Evolutionary conservation across 2,329 filamentous ascomycete genomes (phyloP).

Genomic region (Pseudogymnoascus sp.): DNA sequence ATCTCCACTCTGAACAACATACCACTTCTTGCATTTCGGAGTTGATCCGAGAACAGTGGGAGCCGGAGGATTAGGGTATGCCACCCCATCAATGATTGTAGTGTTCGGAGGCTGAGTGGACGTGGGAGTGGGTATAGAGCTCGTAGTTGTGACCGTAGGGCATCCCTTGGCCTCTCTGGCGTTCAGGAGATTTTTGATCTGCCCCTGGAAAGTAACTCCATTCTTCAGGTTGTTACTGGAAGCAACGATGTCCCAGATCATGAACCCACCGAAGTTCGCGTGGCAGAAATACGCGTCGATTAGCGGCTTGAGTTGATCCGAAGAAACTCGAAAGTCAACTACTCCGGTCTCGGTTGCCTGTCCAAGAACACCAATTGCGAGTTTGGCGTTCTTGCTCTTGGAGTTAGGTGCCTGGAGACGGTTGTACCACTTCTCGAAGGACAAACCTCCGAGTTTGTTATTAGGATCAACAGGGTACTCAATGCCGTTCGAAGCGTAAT

Average conservation of each 20-base stretch:
- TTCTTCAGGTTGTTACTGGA: slow-evolving; percentile 17
- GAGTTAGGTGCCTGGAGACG: slow-evolving; percentile 13
- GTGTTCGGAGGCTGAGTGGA: neutral
- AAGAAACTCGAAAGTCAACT: slow-evolving; percentile 10
- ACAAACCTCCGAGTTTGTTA: slow-evolving; percentile 15
- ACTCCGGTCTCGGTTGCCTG: slow-evolving; percentile 1
- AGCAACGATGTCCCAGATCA: slow-evolving; percentile 26
- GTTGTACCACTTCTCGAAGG: slow-evolving; percentile 20
- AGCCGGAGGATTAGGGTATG: neutral
- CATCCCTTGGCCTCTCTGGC: neutral
- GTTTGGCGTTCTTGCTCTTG: slow-evolving; percentile 20
- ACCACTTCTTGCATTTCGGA: slow-evolving; percentile 7
- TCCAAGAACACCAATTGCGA: slow-evolving; percentile 23
- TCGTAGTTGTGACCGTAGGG: neutral
- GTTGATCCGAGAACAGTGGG: neutral
- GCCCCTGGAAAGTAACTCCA: neutral
- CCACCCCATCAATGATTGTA: neutral
- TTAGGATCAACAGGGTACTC: neutral
- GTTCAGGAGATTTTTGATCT: slow-evolving; percentile 10
- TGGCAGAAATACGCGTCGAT: slow-evolving; percentile 18
- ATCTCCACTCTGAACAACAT: neutral
- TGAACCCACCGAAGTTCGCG: slow-evolving; percentile 26
- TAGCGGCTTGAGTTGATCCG: slow-evolving; percentile 18
- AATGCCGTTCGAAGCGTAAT: neutral
- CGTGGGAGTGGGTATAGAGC: neutral